These are phyloP conservation scores for Paracoccidioides brasiliensis DNA, from an alignment of 2,329 filamentous ascomycete species.

Conservation along the genomic window DNA sequence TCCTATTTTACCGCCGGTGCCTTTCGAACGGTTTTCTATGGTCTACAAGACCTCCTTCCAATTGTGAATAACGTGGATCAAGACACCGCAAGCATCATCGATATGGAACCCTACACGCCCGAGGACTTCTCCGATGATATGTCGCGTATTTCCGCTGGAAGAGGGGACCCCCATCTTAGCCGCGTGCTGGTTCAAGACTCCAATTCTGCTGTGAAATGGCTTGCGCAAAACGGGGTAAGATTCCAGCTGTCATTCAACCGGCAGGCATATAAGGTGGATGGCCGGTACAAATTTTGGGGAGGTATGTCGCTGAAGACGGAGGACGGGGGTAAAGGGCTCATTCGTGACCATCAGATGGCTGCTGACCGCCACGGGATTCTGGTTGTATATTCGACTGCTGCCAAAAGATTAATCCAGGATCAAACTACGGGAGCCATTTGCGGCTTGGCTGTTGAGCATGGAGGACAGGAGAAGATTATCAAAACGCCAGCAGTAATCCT, in stretches of 20 bases:
- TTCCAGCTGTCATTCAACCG: conserved; percentile 52
- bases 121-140: conserved; percentile 45
- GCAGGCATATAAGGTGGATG: conserved; percentile 52
- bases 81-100: conserved; percentile 38
- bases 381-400: conserved; percentile 36
- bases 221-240: conserved; percentile 40
- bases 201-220: conserved; percentile 41
- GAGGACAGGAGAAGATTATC: conserved; percentile 10
- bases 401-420: conserved; percentile 18
- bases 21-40: conserved; percentile 44
- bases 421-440: conserved; percentile 11
- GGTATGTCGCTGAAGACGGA: conserved; percentile 47
- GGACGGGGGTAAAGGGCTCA: conserved; percentile 48
- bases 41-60: conserved; percentile 45
- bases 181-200: conserved; percentile 40
- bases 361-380: conserved; percentile 33
- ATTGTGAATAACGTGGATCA: conserved; percentile 47
- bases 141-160: conserved; percentile 41
- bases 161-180: conserved; percentile 39
- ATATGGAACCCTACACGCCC: conserved; percentile 44
- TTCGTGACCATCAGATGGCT: conserved; percentile 36
- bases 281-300: conserved; percentile 53
- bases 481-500: conserved; percentile 17
- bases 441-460: conserved; percentile 13
- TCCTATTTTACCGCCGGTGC: conserved; percentile 54